phyloP scores from a whole-genome alignment of 202 grass and related monocot species.

The Saccharum hybrid region DNA sequence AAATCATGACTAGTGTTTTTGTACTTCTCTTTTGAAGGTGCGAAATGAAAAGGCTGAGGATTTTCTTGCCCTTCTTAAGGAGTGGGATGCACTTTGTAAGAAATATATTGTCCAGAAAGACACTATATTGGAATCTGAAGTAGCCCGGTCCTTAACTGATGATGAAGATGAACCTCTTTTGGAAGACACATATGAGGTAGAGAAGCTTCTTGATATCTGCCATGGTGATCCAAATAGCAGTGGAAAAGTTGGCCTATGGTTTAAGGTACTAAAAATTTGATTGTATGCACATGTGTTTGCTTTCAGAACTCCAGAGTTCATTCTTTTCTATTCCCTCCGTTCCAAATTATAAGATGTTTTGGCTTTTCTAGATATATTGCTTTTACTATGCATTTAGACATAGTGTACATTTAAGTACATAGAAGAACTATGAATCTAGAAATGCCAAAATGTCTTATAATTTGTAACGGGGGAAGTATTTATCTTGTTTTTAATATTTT shows the following conservation, averaged over 20 bases:
- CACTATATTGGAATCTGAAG: constrained; percentile 22
- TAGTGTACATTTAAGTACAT: too few species aligned
- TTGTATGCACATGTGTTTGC: background rate
- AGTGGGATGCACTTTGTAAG: constrained; percentile 52
- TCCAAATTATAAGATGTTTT: too few species aligned
- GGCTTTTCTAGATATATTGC: too few species aligned
- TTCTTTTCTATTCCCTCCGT: background rate
- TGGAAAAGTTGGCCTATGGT: constrained; percentile 49
- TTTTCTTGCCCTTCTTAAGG: constrained; percentile 55
- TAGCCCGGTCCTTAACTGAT: constrained; percentile 38
- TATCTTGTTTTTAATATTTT: constrained; percentile 11
- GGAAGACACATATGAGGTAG: constrained; percentile 54
- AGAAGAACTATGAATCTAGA: too few species aligned
- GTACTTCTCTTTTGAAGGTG: constrained; percentile 44
- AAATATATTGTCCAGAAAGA: constrained; percentile 41
- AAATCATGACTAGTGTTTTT: background rate
- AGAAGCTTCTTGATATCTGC: constrained; percentile 55
- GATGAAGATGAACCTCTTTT: constrained; percentile 30
- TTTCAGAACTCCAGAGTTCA: background rate
- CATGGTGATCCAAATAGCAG: constrained; percentile 47
- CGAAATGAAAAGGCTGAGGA: constrained; percentile 64
- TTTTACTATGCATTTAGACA: too few species aligned
- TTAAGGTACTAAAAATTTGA: constrained; percentile 46
- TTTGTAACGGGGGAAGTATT: background rate
- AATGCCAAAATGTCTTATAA: too few species aligned